phyloP scores from a whole-genome alignment of 2,329 filamentous ascomycete species.

The Neonectria faginata region DNA sequence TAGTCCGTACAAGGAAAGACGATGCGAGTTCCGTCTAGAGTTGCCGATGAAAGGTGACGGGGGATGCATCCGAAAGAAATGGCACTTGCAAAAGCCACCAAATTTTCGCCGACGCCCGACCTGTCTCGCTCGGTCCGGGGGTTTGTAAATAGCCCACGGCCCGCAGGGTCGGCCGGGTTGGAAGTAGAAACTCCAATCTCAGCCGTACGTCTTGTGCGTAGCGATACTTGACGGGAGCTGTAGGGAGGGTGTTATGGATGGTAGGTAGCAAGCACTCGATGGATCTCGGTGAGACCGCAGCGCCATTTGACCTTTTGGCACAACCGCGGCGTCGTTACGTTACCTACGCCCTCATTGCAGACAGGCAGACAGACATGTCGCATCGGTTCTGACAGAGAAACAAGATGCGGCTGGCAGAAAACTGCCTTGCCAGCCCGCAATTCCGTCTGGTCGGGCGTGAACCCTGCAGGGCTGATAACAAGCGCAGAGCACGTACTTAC shows the following conservation, averaged over 20 bases:
- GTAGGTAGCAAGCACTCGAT: constrained; percentile 4
- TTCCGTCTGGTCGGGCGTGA: neutral
- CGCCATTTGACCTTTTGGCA: constrained; percentile 6
- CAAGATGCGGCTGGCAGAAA: constrained; percentile 16
- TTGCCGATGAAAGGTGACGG: constrained; percentile 9
- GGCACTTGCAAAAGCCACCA: constrained; percentile 21
- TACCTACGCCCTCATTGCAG: neutral
- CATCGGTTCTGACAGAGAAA: neutral
- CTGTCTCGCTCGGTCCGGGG: neutral
- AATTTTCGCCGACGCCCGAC: constrained; percentile 21
- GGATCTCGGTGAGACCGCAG: neutral
- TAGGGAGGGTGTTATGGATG: constrained; percentile 3
- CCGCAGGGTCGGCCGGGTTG: constrained; percentile 22
- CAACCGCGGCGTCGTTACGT: constrained; percentile 14
- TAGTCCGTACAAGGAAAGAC: neutral
- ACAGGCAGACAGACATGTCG: constrained; percentile 10
- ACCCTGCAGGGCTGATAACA: constrained; percentile 23
- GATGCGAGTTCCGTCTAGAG: constrained; percentile 1
- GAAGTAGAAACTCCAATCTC: constrained; percentile 38
- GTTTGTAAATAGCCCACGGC: neutral
- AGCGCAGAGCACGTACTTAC: constrained; percentile 15
- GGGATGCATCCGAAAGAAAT: constrained; percentile 11
- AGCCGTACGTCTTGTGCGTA: constrained; percentile 4
- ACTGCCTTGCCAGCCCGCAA: constrained; percentile 17
- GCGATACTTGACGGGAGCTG: neutral